Evolutionary conservation across 2,329 filamentous ascomycete genomes (phyloP).

Genomic region (Endocalyx cinctus): DNA sequence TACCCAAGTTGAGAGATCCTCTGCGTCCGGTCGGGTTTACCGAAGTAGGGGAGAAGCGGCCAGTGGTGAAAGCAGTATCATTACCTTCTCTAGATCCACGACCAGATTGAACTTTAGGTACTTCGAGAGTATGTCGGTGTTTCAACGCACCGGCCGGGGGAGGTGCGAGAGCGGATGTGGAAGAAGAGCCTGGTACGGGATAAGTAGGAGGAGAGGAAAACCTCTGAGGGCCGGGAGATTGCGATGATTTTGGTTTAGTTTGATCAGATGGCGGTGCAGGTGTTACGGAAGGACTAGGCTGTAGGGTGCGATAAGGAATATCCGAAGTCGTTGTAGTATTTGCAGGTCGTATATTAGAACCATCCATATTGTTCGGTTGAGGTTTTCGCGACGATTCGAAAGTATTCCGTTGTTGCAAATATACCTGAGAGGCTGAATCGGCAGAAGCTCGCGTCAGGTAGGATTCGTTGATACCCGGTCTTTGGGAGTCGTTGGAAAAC

Average conservation of each 20-base stretch:
- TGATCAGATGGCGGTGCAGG: slow-evolving; percentile 20
- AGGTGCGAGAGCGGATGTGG: slow-evolving; percentile 44
- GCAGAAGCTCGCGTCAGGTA: neutral
- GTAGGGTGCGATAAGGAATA: slow-evolving; percentile 9
- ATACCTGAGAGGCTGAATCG: neutral
- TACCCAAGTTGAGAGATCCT: slow-evolving; percentile 76
- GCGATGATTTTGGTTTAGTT: too few relatives aligned
- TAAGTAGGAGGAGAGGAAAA: slow-evolving; percentile 58
- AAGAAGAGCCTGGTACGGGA: slow-evolving; percentile 32
- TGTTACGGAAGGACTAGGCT: slow-evolving; percentile 15
- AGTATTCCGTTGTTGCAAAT: neutral
- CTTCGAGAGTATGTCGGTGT: slow-evolving; percentile 84
- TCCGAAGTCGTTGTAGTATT: slow-evolving; percentile 19
- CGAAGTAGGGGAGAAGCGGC: slow-evolving; percentile 71
- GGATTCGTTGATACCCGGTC: neutral
- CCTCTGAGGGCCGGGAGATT: slow-evolving; percentile 44
- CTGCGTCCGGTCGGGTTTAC: slow-evolving; percentile 60
- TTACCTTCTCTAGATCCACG: slow-evolving; percentile 69
- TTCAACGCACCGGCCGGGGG: slow-evolving; percentile 56
- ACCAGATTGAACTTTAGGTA: slow-evolving; percentile 64
- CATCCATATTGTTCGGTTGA: neutral
- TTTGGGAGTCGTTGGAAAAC: neutral
- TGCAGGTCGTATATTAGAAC: too few relatives aligned
- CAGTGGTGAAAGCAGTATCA: slow-evolving; percentile 64
- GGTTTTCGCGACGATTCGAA: neutral